Conservation (phyloP, 2,329 filamentous ascomycete species). For the Beauveria varroae region DNA sequence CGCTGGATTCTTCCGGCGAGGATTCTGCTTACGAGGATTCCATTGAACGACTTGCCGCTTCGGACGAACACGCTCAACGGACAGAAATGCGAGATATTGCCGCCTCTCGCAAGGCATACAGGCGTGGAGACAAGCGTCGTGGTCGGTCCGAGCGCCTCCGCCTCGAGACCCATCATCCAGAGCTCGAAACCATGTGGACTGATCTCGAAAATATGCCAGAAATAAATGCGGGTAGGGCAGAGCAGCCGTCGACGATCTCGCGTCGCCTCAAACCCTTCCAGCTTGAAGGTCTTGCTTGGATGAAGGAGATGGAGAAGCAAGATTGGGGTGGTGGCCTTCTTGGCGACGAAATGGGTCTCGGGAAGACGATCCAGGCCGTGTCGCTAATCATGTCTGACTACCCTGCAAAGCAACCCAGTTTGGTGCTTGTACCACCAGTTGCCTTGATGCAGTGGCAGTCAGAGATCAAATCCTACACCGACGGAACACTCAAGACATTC, state of each 20-base stretch:
- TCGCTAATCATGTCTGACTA: slow-evolving; percentile 98
- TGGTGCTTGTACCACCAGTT: slow-evolving; percentile 87
- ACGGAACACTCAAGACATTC: slow-evolving; percentile 82
- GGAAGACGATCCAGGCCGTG: slow-evolving; percentile 97
- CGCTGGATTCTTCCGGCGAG: neutral
- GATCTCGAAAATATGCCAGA: slow-evolving; percentile 61
- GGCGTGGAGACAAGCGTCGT: slow-evolving; percentile 21
- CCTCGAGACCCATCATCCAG: slow-evolving; percentile 70
- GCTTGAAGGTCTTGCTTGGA: slow-evolving; percentile 88
- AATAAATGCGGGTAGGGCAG: slow-evolving; percentile 45
- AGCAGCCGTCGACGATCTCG: slow-evolving; percentile 62
- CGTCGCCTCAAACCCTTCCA: slow-evolving; percentile 89
- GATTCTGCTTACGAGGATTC: neutral
- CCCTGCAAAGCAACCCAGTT: slow-evolving; percentile 70
- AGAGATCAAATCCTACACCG: slow-evolving; percentile 74
- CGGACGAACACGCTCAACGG: neutral
- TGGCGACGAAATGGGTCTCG: slow-evolving; percentile 97
- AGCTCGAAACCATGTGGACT: slow-evolving; percentile 77
- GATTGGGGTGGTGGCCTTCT: slow-evolving; percentile 83
- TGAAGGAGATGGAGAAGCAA: slow-evolving; percentile 80
- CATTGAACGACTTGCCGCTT: slow-evolving; percentile 18
- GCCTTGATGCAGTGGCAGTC: slow-evolving; percentile 92
- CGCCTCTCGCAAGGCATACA: slow-evolving; percentile 27
- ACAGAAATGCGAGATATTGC: slow-evolving; percentile 16
- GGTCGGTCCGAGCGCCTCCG: slow-evolving; percentile 49